Percentiles rank a stretch among this genome's conserved stretches.
Evolutionary conservation across 352 stramenopile genomes (phyloP).

Genomic region (Pelagophyceae sp.): DNA sequence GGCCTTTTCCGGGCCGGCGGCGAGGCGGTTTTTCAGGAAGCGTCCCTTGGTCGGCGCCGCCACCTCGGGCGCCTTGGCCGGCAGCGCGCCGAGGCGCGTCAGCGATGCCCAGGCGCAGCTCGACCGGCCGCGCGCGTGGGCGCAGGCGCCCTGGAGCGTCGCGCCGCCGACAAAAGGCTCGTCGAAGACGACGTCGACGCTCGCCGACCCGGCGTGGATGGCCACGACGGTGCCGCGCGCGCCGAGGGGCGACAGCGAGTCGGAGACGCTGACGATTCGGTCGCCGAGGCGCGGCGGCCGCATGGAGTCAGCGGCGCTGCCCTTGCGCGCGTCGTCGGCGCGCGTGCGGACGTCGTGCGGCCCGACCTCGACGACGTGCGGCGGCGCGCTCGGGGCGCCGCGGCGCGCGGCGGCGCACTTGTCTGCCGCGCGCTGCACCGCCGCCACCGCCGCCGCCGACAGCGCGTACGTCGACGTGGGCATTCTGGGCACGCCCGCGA

Average conservation of each 20-base stretch:
- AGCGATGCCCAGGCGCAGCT: conserved; percentile 79
- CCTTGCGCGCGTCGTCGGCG: background rate
- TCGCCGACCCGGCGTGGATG: conserved; percentile 79
- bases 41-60: background rate
- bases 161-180: conserved; percentile 92
- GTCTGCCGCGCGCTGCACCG: conserved; percentile 74
- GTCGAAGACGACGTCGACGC: conserved; percentile 95
- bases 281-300: conserved; percentile 78
- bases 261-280: conserved; percentile 82
- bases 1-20: background rate
- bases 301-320: conserved; percentile 50
- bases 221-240: conserved; percentile 91
- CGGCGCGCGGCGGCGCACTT: conserved; percentile 43
- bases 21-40: background rate
- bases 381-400: background rate
- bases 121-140: conserved; percentile 79
- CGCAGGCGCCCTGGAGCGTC: conserved; percentile 83
- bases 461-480: conserved; percentile 83
- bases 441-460: conserved; percentile 73
- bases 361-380: background rate
- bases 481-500: conserved; percentile 78
- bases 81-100: conserved; percentile 40
- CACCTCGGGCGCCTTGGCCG: background rate
- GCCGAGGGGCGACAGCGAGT: conserved; percentile 87
- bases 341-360: background rate